Conservation (phyloP, 208 protist genomes). For the Wallacemonas sp. region DNA sequence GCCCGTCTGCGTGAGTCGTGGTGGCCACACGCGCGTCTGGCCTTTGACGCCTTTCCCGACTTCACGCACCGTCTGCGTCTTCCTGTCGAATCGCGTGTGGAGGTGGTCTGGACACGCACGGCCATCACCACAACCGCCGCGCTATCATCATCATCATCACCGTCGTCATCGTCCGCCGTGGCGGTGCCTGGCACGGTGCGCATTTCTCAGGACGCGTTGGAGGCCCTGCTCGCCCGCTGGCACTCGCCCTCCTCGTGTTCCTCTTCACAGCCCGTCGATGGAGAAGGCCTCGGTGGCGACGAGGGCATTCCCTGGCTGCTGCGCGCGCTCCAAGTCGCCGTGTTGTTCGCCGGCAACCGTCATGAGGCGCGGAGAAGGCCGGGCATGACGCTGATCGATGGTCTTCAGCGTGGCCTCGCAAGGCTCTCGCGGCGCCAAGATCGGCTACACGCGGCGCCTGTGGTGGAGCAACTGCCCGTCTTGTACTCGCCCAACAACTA, state of each 20-base stretch:
- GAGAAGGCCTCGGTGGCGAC: neutral
- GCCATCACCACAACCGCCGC: neutral
- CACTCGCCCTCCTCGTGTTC: neutral
- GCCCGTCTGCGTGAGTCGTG: neutral
- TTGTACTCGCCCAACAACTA: constrained; percentile 14
- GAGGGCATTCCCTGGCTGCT: neutral
- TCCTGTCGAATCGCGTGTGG: constrained; percentile 27
- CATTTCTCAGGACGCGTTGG: neutral
- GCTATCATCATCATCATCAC: too few species aligned
- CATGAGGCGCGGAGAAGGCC: neutral
- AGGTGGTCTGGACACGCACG: neutral
- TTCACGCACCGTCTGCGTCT: constrained; percentile 30
- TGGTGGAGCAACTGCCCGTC: neutral
- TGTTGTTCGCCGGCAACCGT: neutral
- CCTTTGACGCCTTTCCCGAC: constrained; percentile 11
- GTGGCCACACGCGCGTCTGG: constrained; percentile 16
- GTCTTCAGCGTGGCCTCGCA: neutral
- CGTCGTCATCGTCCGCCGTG: too few species aligned
- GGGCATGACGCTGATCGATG: neutral
- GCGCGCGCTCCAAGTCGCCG: neutral
- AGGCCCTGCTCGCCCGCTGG: neutral
- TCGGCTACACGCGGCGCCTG: neutral
- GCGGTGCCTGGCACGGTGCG: too few species aligned
- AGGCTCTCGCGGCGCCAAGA: neutral
- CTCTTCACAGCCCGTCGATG: neutral